Evolutionary conservation across 345 rosid genomes (phyloP), one percentile per base, ranked within the genome.

Genomic region (Pugionium cornutum): DNA sequence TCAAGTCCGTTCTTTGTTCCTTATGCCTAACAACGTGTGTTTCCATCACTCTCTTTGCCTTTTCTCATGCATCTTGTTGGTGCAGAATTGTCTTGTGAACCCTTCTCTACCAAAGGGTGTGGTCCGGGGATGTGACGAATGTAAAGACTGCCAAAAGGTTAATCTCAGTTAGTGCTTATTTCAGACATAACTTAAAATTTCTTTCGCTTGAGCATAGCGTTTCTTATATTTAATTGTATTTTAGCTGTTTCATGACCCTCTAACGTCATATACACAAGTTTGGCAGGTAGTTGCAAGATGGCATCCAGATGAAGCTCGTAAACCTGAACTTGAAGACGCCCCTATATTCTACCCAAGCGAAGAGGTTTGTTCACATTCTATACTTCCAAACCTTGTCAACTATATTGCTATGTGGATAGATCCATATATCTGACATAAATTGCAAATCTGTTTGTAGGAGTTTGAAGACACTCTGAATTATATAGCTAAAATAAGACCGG

Each of bases 91-190:
- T 58, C 64, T 34, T 31, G 53, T 10, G 46, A 80, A 75, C 82
- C 76, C 81, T 69, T 64, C 53, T 61, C 82, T 88, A 64, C 91
- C 97, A 18, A 85, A 84, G 77, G 99, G 97, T 2, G 96, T 90
- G 62, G 65, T 84, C 34, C 86, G 86, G 9, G 99, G 89, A 50
- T 88, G 95, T 75, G 78, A 81, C 44, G 78, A 83, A 33, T 88
- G 97, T 76, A 81, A 69, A 62, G 86, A 80, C 73, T 90, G 97
- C 82, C 97, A 85, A 66, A 94, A 90, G 99, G 99, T 94, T 80
- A 53, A 53, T 64, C 74, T 50, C 64, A 8, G 25, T 40, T 39
- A 6, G 31, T 69, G 59, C 34, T 43, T 49, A n/a, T 27, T 34
- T 54, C 4, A 7, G 40, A 42, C 7, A 40, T n/a, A 46, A 34